Percentiles rank a stretch among this genome's conserved stretches.
Conservation (phyloP, 208 protist genomes). For the Trypanosoma caninum region DNA sequence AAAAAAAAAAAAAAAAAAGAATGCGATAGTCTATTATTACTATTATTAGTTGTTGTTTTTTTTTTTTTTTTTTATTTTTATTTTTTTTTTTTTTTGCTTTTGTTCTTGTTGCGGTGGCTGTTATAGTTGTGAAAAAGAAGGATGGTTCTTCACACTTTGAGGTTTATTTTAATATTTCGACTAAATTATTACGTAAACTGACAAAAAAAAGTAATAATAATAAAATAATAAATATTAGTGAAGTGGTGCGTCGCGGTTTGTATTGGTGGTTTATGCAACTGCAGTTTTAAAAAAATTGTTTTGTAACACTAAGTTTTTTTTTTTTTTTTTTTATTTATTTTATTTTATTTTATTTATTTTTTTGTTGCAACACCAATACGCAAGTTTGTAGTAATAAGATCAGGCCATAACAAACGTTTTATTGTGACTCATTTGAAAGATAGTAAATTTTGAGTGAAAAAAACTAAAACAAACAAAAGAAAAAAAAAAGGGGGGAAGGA, state of each 20-base stretch:
- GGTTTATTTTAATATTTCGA: too few relatives aligned
- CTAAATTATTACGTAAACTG: too few relatives aligned
- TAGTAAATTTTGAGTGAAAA: neutral
- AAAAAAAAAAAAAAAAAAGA: neutral
- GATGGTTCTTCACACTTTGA: too few relatives aligned
- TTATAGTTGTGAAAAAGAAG: neutral
- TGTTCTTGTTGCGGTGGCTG: neutral
- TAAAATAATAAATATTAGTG: too few relatives aligned
- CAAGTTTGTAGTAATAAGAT: neutral
- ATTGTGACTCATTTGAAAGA: too few relatives aligned
- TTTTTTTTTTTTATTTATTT: neutral
- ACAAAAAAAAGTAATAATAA: too few relatives aligned
- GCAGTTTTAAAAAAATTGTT: too few relatives aligned
- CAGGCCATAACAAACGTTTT: too few relatives aligned
- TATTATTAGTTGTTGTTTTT: neutral
- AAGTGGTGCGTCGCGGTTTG: too few relatives aligned
- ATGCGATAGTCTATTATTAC: neutral
- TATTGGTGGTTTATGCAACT: too few relatives aligned
- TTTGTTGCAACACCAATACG: neutral
- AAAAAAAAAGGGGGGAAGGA: neutral
- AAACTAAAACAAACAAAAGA: neutral
- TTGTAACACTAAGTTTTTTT: neutral
- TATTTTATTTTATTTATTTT: constrained; percentile 2
- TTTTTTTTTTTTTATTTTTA: constrained; percentile 3
- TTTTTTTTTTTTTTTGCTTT: constrained; percentile 2